Evolutionary conservation across 768 basidiomycete species (phyloP), one percentile per base, ranked within the genome.

Genomic region (Boletus sp.): DNA sequence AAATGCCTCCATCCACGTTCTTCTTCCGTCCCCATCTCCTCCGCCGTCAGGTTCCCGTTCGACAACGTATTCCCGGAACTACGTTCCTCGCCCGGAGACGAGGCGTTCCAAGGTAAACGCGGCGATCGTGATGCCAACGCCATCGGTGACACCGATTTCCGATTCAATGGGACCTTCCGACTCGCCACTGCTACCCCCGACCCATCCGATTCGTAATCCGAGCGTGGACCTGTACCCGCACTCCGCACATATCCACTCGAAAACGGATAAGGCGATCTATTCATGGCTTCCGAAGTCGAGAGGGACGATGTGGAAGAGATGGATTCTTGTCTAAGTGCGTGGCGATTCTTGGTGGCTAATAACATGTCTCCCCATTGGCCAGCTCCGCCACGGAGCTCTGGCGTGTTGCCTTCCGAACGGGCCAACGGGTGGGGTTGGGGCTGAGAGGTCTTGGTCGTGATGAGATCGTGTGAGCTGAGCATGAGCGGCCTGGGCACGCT

Each of bases 121-220:
- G 69, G 66, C 19, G 73, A 65, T 52, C 77, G 75, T 54, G 75
- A 81, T 14, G 70, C 72, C 32, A 82, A 75, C 17, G 87, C 86
- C 83, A 88, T 85, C 4, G 88, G 87, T 5, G 88, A 90, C 5
- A 88, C 68, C 13, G 84, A 82, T 57, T 79, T 79, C 32, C 88
- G 81, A 64, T 87, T 85, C 47, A 90, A 63, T 25, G 81, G 79
- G 14, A 91, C 77, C 45, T 77, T 70, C 47, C 87, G 78, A 64
- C 88, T 87, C 11, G 50, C 64, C 17, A 25, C 15, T 21, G 34
- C 30, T 17, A 19, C 54, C 21, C 23, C 44, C 23, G 64, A 64
- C 23, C 73, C 69, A 53, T 88, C 87, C 4, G 84, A 84, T 41
- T 85, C 85, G 60, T 76, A 73, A 44, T 83, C 83, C 13, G 78